These are phyloP conservation scores for Hypericum perforatum DNA, from an alignment of 345 rosid genomes.

Conservation along the genomic window DNA sequence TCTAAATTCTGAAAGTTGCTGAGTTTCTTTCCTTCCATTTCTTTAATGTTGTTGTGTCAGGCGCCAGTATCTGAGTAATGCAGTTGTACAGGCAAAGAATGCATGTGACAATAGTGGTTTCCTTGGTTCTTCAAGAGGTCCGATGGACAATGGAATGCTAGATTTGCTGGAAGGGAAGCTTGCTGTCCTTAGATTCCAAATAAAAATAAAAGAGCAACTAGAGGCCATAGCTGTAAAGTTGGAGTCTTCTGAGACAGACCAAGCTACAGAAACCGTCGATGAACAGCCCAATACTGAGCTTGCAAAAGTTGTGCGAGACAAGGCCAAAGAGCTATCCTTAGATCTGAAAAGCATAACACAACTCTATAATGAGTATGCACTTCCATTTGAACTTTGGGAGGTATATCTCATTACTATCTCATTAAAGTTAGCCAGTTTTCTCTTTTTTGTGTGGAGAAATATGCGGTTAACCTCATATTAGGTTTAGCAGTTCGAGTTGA, in stretches of 20 bases:
- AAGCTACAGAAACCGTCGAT: constrained; percentile 38
- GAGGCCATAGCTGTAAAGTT: constrained; percentile 56
- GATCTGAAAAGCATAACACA: constrained; percentile 93
- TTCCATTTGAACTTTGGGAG: constrained; percentile 98
- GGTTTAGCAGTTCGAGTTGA: neutral
- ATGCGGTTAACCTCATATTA: neutral
- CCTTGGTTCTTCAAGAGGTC: constrained; percentile 39
- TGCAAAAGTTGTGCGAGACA: constrained; percentile 54
- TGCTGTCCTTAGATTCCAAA: constrained; percentile 78
- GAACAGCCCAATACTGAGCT: constrained; percentile 30
- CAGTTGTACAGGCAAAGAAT: constrained; percentile 93
- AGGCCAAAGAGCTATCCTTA: constrained; percentile 77
- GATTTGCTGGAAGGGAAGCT: constrained; percentile 98
- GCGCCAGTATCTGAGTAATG: constrained; percentile 79
- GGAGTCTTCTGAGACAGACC: constrained; percentile 46
- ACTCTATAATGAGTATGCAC: constrained; percentile 92
- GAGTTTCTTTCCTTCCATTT: constrained; percentile 10
- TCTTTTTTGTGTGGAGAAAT: neutral
- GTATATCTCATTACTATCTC: constrained; percentile 27
- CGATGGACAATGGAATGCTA: constrained; percentile 66
- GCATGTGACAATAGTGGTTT: constrained; percentile 55
- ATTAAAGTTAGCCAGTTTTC: neutral
- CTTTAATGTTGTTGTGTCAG: constrained; percentile 34
- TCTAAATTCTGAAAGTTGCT: neutral
- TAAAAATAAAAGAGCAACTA: constrained; percentile 74